Conservation (phyloP, 208 protist genomes). For the Vickermania ingenoplastis region DNA sequence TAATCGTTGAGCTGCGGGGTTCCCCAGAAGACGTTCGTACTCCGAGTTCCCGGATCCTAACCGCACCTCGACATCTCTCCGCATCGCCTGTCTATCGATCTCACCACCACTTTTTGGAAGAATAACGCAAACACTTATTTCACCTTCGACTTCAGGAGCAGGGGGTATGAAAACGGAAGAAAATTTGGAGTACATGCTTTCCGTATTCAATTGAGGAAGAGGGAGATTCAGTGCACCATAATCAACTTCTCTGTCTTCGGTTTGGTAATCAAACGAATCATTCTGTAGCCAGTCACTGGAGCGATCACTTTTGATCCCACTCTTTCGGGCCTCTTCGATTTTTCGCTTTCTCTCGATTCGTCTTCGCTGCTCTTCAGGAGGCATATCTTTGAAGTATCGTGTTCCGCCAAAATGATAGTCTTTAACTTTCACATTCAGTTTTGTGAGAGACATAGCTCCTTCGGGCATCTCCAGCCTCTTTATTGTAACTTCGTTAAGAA, state of each 20-base stretch:
- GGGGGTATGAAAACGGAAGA: slow-evolving; percentile 2
- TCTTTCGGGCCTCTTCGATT: slow-evolving; percentile 64
- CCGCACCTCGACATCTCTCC: not conserved
- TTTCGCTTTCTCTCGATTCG: slow-evolving; percentile 32
- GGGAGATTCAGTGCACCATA: slow-evolving; percentile 38
- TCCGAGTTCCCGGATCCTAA: not conserved
- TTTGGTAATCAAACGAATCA: slow-evolving; percentile 86
- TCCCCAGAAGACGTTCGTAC: slow-evolving; percentile 14
- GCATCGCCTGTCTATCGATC: not conserved
- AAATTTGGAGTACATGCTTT: slow-evolving; percentile 5
- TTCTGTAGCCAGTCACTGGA: slow-evolving; percentile 52
- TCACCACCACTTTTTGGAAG: slow-evolving; percentile 2
- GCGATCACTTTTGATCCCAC: not conserved
- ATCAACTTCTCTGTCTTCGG: slow-evolving; percentile 56
- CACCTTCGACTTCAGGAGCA: not conserved
- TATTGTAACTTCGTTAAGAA: slow-evolving; percentile 36
- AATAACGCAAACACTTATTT: slow-evolving; percentile 11
- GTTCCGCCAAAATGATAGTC: slow-evolving; percentile 88
- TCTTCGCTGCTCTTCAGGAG: slow-evolving; percentile 50
- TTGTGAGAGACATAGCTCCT: slow-evolving; percentile 63
- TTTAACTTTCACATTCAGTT: slow-evolving; percentile 88
- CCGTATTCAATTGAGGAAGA: slow-evolving; percentile 34
- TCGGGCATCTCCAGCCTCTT: slow-evolving; percentile 51
- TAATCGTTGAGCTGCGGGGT: slow-evolving; percentile 19
- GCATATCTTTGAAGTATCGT: slow-evolving; percentile 87